Evolutionary conservation across 2,329 filamentous ascomycete species (phyloP), one percentile per base, ranked within the genome.

Genomic region (Paraphaeosphaeria sporulosa): DNA sequence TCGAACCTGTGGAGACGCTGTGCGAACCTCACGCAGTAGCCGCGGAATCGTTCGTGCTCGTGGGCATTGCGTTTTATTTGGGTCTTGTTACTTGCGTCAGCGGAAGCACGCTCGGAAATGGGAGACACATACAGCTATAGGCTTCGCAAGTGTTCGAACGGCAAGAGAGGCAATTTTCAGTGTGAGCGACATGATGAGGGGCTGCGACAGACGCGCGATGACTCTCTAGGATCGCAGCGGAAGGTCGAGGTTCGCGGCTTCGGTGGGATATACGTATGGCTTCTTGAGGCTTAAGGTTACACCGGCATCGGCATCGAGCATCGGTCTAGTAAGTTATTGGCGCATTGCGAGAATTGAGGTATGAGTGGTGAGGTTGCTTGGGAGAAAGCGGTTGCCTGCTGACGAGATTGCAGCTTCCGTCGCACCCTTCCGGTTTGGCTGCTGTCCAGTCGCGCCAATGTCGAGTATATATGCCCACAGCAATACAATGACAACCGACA

Each of bases 41-140:
- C 79, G 49, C 88, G 85, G 73, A 90, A 91, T 12, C 84, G 82
- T 56, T 89, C 87, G 82, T 90, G 88, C 74, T 91, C 88, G 67
- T 86, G 86, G 21, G 88, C 88, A 78, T 89, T 87, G 56, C 82
- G 82, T 76, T 90, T 90, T 75, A 91, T 89, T 73, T 83, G 83
- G 70, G 88, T 90, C 88, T 90, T 62, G 9, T 8, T 32, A 25
- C 34, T 17, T 23, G 13, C 32, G 54, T 59, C 44, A 59, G 60
- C 48, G 34, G 2, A 4, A 19, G 5, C 32, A 54, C 19, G 4
- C 13, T 3, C 13, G 19, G 21, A 42, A 57, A 40, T 38, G 64
- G 12, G 68, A 61, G 36, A 9, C 21, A 77, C 83, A 69, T 82
- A 90, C 88, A 64, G 87, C 87, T 71, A 90, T 87, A 1, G 88